phyloP scores from a whole-genome alignment of 495 filamentous ascomycete species.

The Rostrohypoxylon terebratum region DNA sequence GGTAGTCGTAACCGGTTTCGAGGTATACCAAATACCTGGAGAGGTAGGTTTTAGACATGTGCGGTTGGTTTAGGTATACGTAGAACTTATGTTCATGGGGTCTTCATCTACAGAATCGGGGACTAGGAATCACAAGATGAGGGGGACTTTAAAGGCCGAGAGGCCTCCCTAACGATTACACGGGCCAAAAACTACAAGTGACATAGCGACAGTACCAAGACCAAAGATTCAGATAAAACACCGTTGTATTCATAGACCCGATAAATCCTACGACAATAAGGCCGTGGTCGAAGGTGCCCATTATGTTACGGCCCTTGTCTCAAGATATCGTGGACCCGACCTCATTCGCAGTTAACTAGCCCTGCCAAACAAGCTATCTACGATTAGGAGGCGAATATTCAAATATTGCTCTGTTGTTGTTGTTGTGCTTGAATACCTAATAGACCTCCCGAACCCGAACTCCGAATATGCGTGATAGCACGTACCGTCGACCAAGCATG shows the following conservation, averaged over 20 bases:
- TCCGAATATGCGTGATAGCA: conserved; percentile 15
- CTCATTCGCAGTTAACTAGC: neutral
- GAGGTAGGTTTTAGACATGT: no score
- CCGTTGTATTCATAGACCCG: neutral
- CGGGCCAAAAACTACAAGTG: neutral
- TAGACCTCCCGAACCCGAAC: conserved; percentile 7
- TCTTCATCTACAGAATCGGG: no score
- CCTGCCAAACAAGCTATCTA: neutral
- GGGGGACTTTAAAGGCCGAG: neutral
- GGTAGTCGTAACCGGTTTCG: no score
- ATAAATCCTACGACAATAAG: neutral
- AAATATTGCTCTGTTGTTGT: neutral
- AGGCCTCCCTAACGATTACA: neutral
- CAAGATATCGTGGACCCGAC: neutral
- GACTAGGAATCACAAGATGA: neutral
- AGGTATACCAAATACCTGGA: no score
- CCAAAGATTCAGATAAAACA: neutral
- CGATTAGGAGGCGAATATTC: neutral
- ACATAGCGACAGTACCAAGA: neutral
- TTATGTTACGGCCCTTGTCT: neutral
- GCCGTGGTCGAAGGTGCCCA: neutral
- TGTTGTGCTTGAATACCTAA: neutral
- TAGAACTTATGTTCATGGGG: neutral
- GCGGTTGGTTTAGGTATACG: neutral
- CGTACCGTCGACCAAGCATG: neutral